Evolutionary conservation across 768 basidiomycete species (phyloP).

Genomic region (Boletus pseudopeckii): DNA sequence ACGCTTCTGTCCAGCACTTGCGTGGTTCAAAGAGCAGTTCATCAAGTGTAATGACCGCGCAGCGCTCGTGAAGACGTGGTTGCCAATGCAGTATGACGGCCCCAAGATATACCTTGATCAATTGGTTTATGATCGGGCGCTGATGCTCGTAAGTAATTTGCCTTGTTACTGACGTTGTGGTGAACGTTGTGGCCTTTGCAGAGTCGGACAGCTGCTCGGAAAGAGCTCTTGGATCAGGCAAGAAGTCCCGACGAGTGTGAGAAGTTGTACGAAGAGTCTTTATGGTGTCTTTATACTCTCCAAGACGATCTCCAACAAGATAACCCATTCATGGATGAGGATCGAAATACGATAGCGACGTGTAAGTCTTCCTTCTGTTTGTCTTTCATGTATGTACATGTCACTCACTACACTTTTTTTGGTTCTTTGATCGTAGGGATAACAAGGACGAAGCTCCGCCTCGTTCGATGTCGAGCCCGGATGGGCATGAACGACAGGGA

Average conservation of each 20-base stretch:
- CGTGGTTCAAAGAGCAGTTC: constrained; percentile 93
- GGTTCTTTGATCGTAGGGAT: constrained; percentile 55
- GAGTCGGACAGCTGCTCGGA: constrained; percentile 91
- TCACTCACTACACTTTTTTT: background rate
- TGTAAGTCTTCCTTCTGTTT: constrained; percentile 44
- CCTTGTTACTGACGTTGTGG: background rate
- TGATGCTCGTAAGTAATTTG: constrained; percentile 63
- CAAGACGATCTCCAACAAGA: constrained; percentile 85
- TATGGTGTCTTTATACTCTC: constrained; percentile 91
- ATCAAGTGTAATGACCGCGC: constrained; percentile 93
- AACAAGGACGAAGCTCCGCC: constrained; percentile 77
- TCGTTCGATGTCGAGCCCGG: constrained; percentile 71
- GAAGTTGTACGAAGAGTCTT: constrained; percentile 89
- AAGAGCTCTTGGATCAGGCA: constrained; percentile 82
- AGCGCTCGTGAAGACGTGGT: constrained; percentile 82
- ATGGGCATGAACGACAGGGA: constrained; percentile 76
- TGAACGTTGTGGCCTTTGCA: constrained; percentile 29
- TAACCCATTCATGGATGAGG: constrained; percentile 84
- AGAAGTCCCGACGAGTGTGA: constrained; percentile 80
- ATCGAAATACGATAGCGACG: constrained; percentile 70
- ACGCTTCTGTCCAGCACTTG: constrained; percentile 46
- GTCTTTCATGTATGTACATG: background rate
- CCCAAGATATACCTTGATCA: constrained; percentile 85
- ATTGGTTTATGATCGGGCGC: constrained; percentile 88
- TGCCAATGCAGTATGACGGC: constrained; percentile 78